These are phyloP conservation scores for Venturia aucupariae DNA, from an alignment of 2,329 filamentous ascomycete genomes.

Conservation along the genomic window DNA sequence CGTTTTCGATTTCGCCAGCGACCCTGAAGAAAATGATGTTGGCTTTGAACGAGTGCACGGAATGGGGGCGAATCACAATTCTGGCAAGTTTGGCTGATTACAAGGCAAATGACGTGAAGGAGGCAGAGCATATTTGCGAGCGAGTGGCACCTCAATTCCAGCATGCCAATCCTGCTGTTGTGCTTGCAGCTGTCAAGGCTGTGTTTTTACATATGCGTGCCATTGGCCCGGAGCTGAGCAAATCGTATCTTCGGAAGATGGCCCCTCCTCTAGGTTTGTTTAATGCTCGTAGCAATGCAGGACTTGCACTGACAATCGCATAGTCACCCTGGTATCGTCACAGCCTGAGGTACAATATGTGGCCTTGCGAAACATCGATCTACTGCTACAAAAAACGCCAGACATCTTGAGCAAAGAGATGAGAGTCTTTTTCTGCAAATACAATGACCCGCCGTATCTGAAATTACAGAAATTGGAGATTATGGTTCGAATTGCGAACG, in stretches of 20 bases:
- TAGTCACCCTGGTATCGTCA: slow-evolving; percentile 90
- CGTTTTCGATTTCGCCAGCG: slow-evolving; percentile 69
- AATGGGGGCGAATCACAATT: slow-evolving; percentile 95
- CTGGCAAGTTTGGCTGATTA: slow-evolving; percentile 85
- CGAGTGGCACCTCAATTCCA: slow-evolving; percentile 94
- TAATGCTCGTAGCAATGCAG: neutral
- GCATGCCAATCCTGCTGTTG: slow-evolving; percentile 94
- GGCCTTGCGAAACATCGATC: slow-evolving; percentile 88
- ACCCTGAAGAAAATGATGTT: slow-evolving; percentile 92
- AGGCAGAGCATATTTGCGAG: slow-evolving; percentile 97
- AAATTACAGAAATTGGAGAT: slow-evolving; percentile 98
- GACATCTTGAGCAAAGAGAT: slow-evolving; percentile 96
- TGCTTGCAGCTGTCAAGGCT: slow-evolving; percentile 92
- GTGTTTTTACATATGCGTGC: slow-evolving; percentile 95
- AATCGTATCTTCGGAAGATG: slow-evolving; percentile 96
- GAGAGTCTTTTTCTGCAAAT: slow-evolving; percentile 99
- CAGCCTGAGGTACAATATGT: slow-evolving; percentile 97
- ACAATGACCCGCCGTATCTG: slow-evolving; percentile 95
- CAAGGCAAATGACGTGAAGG: slow-evolving; percentile 76
- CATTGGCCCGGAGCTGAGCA: slow-evolving; percentile 66
- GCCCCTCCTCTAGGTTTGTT: slow-evolving; percentile 76
- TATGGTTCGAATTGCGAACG: slow-evolving; percentile 98
- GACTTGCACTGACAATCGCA: slow-evolving; percentile 14
- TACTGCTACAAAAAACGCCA: slow-evolving; percentile 89
- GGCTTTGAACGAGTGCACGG: slow-evolving; percentile 94